Base-by-base conservation (phyloP, 2,329 filamentous ascomycete genomes). In the Nigrospora osmanthi region DNA sequence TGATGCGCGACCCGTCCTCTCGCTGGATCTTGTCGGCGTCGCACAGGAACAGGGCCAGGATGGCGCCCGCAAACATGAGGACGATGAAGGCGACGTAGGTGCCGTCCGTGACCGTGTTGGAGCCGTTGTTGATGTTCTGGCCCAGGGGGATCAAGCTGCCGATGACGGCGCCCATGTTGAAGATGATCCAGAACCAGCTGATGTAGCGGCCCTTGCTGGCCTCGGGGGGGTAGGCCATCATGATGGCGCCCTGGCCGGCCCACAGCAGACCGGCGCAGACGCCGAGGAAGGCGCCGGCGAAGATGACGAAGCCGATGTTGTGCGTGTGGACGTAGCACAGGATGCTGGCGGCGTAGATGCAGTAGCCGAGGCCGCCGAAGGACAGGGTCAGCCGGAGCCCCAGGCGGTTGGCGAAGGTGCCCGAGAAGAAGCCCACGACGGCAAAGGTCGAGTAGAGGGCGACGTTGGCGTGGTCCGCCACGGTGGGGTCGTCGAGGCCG, bases 131-230 rank as follows among this genome's bases (percentile, higher is more conserved):
- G 58, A 87, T 75, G 66, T 87, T 87, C 63, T 87, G 75, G 50
- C 76, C 85, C 5, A 89, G 76, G n/a, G 84, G 83, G 49, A 89
- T 86, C 56, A 83, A 66, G 58, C 83, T 81, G 50, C 90, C 90
- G 63, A 96, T 88, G 49, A 95, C 89, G 56, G 83, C 89, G 55
- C 90, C 90, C 47, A 90, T 66, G 66, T 95, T 95, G 75, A 95
- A 96, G 58, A 96, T 94, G 63, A 89, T 82, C 90, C 90, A 95
- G 69, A 95, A 95, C 70, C 81, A 83, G 49, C 86, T 86, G 62
- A 95, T 95, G 64, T 89, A 95, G 48, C 83, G 82, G 38, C 90
- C 90, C 73, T 95, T 95, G 52, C 80, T 78, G 32, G 79, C 65
- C 67, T 95, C 90, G 16, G 78, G 72, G 2, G 89, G 89, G 63